A percentile compares a stretch with the other conserved stretches of the same genome.
Conservation (phyloP, 2,329 filamentous ascomycete species). For the Colletotrichum orbiculare region DNA sequence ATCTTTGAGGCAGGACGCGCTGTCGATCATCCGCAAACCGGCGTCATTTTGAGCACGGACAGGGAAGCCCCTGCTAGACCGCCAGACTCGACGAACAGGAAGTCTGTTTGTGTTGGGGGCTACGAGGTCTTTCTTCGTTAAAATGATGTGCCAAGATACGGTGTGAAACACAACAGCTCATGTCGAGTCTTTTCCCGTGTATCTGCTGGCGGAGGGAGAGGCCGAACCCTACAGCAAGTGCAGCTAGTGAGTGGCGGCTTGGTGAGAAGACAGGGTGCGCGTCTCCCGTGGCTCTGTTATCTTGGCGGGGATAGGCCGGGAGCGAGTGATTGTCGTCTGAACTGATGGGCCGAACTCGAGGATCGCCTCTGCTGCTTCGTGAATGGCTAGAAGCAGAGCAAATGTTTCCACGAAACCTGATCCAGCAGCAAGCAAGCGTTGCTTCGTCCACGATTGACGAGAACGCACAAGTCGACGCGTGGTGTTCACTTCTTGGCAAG, state of each 20-base stretch:
- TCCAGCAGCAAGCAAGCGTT: background rate
- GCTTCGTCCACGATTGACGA: background rate
- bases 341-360: conserved; percentile 9
- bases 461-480: conserved; percentile 3
- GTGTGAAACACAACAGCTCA: conserved; percentile 32
- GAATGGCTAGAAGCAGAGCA: background rate
- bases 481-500: too few relatives aligned
- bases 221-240: background rate
- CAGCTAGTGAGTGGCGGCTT: background rate
- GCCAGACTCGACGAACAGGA: background rate
- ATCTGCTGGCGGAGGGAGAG: background rate
- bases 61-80: conserved; percentile 2
- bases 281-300: conserved; percentile 30
- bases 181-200: background rate
- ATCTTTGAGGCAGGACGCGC: conserved; percentile 9
- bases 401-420: background rate
- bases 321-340: conserved; percentile 20
- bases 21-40: conserved; percentile 30
- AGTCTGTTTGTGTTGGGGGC: background rate
- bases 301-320: conserved; percentile 33
- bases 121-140: background rate
- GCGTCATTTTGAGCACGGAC: conserved; percentile 21
- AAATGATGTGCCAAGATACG: conserved; percentile 2
- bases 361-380: too few relatives aligned
- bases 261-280: conserved; percentile 1